A percentile compares a stretch with the other conserved stretches of the same genome.
Evolutionary conservation across 805 yeast genomes (phyloP).

Genomic region (Wickerhamiella alocasiicola): DNA sequence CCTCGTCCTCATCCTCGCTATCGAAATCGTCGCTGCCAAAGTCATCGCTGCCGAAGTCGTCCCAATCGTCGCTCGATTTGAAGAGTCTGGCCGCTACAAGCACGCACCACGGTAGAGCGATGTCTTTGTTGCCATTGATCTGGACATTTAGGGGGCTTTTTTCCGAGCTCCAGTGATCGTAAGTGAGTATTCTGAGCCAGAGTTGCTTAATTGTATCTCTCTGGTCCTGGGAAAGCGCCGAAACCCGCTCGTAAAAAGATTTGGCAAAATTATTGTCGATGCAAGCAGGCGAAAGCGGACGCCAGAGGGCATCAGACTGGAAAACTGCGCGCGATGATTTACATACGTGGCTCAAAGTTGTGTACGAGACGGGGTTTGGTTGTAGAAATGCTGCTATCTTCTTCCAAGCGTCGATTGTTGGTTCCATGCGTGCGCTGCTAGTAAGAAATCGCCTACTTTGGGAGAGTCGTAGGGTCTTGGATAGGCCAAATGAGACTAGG

Average conservation of each 20-base stretch:
- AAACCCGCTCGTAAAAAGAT: conserved; percentile 1
- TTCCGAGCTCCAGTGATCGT: conserved; percentile 1
- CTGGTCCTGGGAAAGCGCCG: background rate
- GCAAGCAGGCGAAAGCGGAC: background rate
- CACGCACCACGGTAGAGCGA: conserved; percentile 3
- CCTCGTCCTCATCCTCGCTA: background rate
- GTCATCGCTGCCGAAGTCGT: background rate
- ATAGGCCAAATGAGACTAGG: too few relatives aligned
- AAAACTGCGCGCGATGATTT: conserved; percentile 3
- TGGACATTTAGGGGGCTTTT: background rate
- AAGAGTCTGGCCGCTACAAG: conserved; percentile 1
- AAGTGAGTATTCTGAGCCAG: background rate
- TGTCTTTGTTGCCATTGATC: background rate
- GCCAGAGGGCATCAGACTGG: conserved; percentile 2
- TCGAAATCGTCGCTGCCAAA: background rate
- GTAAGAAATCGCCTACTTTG: too few relatives aligned
- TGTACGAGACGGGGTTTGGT: conserved; percentile 1
- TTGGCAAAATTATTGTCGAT: background rate
- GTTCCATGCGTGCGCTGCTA: too few relatives aligned
- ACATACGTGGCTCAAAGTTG: conserved; percentile 5
- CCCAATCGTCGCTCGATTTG: conserved; percentile 1
- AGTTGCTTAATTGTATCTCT: background rate
- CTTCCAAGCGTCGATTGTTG: conserved; percentile 2
- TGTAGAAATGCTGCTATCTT: background rate
- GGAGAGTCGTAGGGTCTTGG: too few relatives aligned